Base-by-base conservation (phyloP, 345 rosid species). In the Euclidium syriacum region DNA sequence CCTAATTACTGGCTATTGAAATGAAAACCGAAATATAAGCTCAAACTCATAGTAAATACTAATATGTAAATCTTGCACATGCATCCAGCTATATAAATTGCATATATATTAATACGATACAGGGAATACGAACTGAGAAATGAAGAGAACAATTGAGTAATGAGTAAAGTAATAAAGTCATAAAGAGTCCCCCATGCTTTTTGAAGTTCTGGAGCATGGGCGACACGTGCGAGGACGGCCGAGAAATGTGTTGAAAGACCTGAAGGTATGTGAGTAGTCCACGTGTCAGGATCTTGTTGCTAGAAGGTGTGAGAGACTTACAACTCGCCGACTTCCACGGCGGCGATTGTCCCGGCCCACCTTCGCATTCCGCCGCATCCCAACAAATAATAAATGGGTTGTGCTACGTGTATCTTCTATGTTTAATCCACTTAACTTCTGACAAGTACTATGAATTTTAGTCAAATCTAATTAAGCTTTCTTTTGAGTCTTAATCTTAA, bases 261-360 rank as follows among this genome's bases (percentile, higher is more conserved):
- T 30, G 50, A 58, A 58, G 14, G 48, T 68, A 53, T 70, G 57
- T 62, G 54, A 43, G 2, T 46, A 22, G 0, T 32, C 8, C 19
- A 71, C 34, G 61, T 57, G 70, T 41, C 27, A 7, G 18, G 1
- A 4, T 42, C 2, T 4, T 46, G 14, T 46, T 54, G 20, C 17
- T 32, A 15, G 58, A 30, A 27, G 6, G 65, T 49, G 27, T 20
- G 57, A 52, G 63, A 44, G 23, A 25, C 74, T 43, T 62, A 30
- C 44, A 43, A 29, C 58, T 55, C 65, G 65, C 70, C 75, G 47
- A 42, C 75, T 48, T 71, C 65, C 25, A 47, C 70, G 70, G 16
- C 75, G 70, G 59, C 35, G 53, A 23, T 48, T 64, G 48, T 64
- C 59, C 65, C 75, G 58, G 52, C 69, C 69, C 64, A 62, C 24